phyloP scores from a whole-genome alignment of 2,329 filamentous ascomycete species.

The Fonsecaea nubica region DNA sequence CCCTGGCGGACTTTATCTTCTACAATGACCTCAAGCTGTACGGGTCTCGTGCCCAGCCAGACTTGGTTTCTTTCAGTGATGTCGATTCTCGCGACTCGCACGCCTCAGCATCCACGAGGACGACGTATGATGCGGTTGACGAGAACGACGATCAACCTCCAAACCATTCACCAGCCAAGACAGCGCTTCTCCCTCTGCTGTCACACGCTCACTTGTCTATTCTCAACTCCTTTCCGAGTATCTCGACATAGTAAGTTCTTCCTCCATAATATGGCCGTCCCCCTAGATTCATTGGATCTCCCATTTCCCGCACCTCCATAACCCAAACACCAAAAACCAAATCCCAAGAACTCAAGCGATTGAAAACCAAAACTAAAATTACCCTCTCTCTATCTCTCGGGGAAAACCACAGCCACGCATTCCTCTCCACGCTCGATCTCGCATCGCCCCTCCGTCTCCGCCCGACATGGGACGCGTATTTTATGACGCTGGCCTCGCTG shows the following conservation, averaged over 20 bases:
- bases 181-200: constrained; percentile 65
- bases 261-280: constrained; percentile 50
- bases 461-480: constrained; percentile 95
- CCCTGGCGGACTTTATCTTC: constrained; percentile 66
- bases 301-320: too few species aligned
- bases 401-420: constrained; percentile 58
- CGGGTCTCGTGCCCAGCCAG: constrained; percentile 46
- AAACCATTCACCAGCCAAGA: not conserved
- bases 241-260: constrained; percentile 47
- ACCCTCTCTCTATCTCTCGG: not conserved
- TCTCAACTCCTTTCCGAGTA: constrained; percentile 66
- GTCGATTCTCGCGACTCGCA: not conserved
- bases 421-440: constrained; percentile 76
- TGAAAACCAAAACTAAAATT: not conserved
- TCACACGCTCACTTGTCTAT: constrained; percentile 82
- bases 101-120: not conserved
- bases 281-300: too few species aligned
- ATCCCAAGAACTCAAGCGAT: too few species aligned
- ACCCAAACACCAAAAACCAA: too few species aligned
- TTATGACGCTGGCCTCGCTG: constrained; percentile 94
- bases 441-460: constrained; percentile 79
- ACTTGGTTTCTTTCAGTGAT: not conserved
- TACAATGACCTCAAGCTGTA: constrained; percentile 79
- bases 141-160: not conserved
- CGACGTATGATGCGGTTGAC: not conserved